Percentiles rank a stretch among this genome's conserved stretches.
These are phyloP conservation scores for Coemansia sp. DNA, from an alignment of 192 early-diverging fungal species.

Conservation along the genomic window DNA sequence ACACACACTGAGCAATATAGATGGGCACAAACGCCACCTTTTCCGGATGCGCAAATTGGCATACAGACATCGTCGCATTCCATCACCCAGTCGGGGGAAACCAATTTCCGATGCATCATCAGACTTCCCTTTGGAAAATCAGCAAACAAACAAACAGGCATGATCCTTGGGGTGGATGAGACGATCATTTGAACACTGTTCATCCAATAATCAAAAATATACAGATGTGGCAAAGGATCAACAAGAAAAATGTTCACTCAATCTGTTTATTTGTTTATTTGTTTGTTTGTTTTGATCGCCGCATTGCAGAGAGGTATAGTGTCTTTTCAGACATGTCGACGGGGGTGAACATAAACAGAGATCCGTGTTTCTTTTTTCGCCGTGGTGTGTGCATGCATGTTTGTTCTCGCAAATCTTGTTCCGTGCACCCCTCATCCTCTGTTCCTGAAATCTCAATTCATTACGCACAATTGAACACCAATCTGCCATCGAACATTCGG, in stretches of 20 bases:
- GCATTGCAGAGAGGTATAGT: not conserved
- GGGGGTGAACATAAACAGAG: not conserved
- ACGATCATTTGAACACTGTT: not conserved
- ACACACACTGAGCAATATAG: not conserved
- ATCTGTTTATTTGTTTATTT: conserved; percentile 1
- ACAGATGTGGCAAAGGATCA: not conserved
- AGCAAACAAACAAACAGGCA: not conserved
- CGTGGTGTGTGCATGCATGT: not conserved
- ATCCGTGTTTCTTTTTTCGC: not conserved
- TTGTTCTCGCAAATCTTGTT: not conserved
- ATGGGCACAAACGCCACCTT: conserved; percentile 4
- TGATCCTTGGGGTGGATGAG: not conserved
- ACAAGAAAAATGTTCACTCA: not conserved
- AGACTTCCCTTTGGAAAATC: not conserved
- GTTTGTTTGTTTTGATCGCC: conserved; percentile 1
- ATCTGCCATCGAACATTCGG: not conserved
- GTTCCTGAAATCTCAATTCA: not conserved
- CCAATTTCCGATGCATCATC: not conserved
- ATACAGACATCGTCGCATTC: not conserved
- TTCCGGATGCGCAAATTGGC: not conserved
- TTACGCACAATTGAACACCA: not conserved
- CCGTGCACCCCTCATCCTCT: not conserved
- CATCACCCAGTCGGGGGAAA: too few relatives aligned
- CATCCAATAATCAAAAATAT: not conserved
- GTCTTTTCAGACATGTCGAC: not conserved